Base-by-base conservation (phyloP, 2,329 filamentous ascomycete genomes). In the Dactylellina parvicollis region DNA sequence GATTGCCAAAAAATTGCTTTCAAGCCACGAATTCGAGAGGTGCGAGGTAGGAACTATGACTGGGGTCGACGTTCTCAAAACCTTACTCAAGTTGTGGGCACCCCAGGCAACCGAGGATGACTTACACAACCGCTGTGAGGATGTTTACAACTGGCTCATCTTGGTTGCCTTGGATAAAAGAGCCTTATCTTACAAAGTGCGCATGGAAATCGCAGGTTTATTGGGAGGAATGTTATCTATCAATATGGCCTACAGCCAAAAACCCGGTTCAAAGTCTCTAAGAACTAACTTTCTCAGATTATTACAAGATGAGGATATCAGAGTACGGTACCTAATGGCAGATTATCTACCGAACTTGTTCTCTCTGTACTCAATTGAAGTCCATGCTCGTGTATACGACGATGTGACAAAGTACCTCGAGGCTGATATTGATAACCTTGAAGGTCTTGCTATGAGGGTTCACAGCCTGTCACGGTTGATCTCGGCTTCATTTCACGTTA, bases 381-480 rank as follows among this genome's bases (percentile, higher is more conserved):
- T 90, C 47, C 95, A 99, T 77, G 91, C 96, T 66, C 86, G 88
- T 4, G 87, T 98, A 12, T 92, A 97, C 75, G 85, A 92, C 34
- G 92, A 98, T 78, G 86, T 99, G 10, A 83, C 96, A n/a, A 84
- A 87, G 16, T 90, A 85, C 76, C 83, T 99, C n/a, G 92, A 94
- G 0, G 85, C 84, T 2, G 88, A 96, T 75, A 83, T 86, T 3
- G 86, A 88, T 30, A 89, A 88, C 80, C 81, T 85, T 10, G 93
- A 97, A 80, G 94, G 92, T 0, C 94, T 98, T 76, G 91, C 92
- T 0, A 86, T 96, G 75, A 89, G 95, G 4, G 82, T 98, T 1
- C 86, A 91, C 74, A 87, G 92, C 7, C 82, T 98, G 9, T 87
- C 90, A 0, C 88, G 88, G 62, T 82, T 99, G 67, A 95, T 91